These are phyloP conservation scores for Phytophthora chlamydospora DNA, from an alignment of 352 stramenopile genomes.

Conservation along the genomic window DNA sequence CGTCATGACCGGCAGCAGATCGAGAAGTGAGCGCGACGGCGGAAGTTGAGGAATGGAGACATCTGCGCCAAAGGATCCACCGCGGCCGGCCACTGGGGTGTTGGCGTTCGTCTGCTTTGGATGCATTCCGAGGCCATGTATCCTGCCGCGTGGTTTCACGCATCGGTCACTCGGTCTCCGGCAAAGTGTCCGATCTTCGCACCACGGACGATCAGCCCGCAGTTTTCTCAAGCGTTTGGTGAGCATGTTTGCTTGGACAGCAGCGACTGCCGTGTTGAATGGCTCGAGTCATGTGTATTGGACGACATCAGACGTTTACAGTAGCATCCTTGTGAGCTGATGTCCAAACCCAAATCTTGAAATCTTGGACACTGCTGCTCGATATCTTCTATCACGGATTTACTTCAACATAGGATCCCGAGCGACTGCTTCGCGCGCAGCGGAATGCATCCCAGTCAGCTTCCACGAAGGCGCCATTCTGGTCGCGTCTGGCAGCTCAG, in stretches of 20 bases:
- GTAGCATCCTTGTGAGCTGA: neutral
- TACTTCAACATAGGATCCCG: slow-evolving; percentile 12
- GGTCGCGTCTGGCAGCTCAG: slow-evolving; percentile 3
- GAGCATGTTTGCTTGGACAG: neutral
- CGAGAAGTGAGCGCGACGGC: neutral
- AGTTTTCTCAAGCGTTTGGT: neutral
- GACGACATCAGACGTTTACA: neutral
- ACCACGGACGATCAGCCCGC: neutral
- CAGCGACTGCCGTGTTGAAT: too few species aligned
- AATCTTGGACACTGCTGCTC: neutral
- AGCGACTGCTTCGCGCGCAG: slow-evolving; percentile 1
- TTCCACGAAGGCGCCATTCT: slow-evolving; percentile 18
- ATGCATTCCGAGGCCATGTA: slow-evolving; percentile 15
- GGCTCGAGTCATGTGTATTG: too few species aligned
- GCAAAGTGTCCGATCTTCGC: slow-evolving; percentile 14
- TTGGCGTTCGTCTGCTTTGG: slow-evolving; percentile 22
- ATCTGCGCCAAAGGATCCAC: slow-evolving; percentile 9
- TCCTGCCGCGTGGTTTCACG: slow-evolving; percentile 11
- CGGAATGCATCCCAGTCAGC: slow-evolving; percentile 2
- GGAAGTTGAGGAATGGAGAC: slow-evolving; percentile 27
- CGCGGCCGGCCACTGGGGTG: neutral
- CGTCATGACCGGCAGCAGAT: slow-evolving; percentile 2
- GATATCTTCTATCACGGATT: slow-evolving; percentile 5
- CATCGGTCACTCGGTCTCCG: slow-evolving; percentile 13
- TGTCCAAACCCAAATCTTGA: neutral